phyloP scores from a whole-genome alignment of 805 yeast species.

The Candida schatavii region DNA sequence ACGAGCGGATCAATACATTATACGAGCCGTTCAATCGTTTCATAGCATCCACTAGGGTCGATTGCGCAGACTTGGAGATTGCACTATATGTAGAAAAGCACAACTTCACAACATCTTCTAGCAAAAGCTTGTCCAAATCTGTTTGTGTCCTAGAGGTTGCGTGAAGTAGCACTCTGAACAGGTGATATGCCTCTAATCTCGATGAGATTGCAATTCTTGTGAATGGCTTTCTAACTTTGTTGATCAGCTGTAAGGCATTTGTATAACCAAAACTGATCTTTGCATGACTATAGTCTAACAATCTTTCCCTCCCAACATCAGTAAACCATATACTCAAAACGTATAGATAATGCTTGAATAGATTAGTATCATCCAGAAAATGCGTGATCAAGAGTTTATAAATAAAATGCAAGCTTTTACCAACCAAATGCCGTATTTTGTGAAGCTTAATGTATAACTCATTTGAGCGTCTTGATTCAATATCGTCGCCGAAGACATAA shows the following conservation, averaged over 20 bases:
- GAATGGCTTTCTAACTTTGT: constrained; percentile 62
- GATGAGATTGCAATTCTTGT: constrained; percentile 80
- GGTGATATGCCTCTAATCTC: constrained; percentile 69
- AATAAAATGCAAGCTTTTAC: constrained; percentile 59
- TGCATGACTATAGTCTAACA: constrained; percentile 56
- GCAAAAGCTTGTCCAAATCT: constrained; percentile 55
- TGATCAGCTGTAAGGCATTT: constrained; percentile 58
- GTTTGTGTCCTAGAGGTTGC: constrained; percentile 73
- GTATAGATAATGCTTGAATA: constrained; percentile 59
- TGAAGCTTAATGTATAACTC: constrained; percentile 49
- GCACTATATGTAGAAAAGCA: constrained; percentile 70
- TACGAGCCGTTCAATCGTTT: constrained; percentile 69
- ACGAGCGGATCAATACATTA: constrained; percentile 46
- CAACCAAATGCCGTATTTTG: constrained; percentile 55
- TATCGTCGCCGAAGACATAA: constrained; percentile 60
- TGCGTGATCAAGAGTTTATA: constrained; percentile 44
- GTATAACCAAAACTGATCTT: constrained; percentile 54
- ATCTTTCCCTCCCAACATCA: constrained; percentile 73
- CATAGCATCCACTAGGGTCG: constrained; percentile 63
- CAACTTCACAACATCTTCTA: constrained; percentile 62
- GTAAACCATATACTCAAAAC: constrained; percentile 74
- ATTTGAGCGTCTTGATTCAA: constrained; percentile 38
- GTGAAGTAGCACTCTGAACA: constrained; percentile 67
- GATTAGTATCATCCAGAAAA: constrained; percentile 60
- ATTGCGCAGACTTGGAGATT: constrained; percentile 68